Evolutionary conservation across 2,329 filamentous ascomycete genomes (phyloP).

Genomic region (Xylariaceae sp.): DNA sequence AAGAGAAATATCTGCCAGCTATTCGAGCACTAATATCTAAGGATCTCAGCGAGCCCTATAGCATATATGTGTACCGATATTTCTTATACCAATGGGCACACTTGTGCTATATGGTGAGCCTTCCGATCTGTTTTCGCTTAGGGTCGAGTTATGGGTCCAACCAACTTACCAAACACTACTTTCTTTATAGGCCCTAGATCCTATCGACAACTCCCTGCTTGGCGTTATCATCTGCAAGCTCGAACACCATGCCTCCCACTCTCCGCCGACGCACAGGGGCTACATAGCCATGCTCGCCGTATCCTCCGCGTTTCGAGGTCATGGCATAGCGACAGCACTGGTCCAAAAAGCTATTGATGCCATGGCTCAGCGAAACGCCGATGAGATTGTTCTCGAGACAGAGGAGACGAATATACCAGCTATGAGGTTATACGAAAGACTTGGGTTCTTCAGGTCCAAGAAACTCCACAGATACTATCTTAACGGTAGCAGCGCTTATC

Average conservation of each 20-base stretch:
- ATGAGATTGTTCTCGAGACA: slow-evolving; percentile 95
- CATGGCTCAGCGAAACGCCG: slow-evolving; percentile 83
- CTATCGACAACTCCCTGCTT: slow-evolving; percentile 68
- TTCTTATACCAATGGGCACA: slow-evolving; percentile 98
- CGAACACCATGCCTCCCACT: slow-evolving; percentile 85
- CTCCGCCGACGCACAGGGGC: slow-evolving; percentile 74
- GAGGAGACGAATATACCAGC: slow-evolving; percentile 91
- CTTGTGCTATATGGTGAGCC: slow-evolving; percentile 86
- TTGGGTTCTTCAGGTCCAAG: slow-evolving; percentile 92
- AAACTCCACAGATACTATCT: slow-evolving; percentile 93
- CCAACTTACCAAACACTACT: slow-evolving; percentile 24
- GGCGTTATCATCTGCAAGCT: slow-evolving; percentile 96
- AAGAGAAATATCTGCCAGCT: slow-evolving; percentile 74
- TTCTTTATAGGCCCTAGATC: slow-evolving; percentile 60
- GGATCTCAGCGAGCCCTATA: slow-evolving; percentile 96
- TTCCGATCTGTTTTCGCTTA: slow-evolving; percentile 5
- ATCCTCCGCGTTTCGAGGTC: slow-evolving; percentile 76
- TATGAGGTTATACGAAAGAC: slow-evolving; percentile 88
- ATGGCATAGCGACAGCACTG: slow-evolving; percentile 85
- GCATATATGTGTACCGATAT: slow-evolving; percentile 98
- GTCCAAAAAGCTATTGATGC: slow-evolving; percentile 91
- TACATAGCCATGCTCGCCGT: slow-evolving; percentile 99
- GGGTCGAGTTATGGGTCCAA: neutral
- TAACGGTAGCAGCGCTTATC: slow-evolving; percentile 93
- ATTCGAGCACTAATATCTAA: slow-evolving; percentile 94